Conservation (phyloP, 2,329 filamentous ascomycete species). For the Byssoonygena ceratinophila region DNA sequence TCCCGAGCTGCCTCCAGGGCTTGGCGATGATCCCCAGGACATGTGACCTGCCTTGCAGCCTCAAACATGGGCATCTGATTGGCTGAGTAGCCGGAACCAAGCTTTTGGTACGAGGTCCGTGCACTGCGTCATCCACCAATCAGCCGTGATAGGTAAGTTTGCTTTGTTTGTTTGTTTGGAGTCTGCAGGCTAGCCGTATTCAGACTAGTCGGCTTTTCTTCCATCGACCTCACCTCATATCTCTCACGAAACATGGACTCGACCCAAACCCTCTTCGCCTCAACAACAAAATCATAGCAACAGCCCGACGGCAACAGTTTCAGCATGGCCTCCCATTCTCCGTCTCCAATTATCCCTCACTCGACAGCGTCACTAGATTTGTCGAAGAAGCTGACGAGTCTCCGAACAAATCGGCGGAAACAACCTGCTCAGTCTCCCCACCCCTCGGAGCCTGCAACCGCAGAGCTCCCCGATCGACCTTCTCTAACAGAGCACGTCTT, state of each 20-base stretch:
- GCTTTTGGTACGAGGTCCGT: neutral
- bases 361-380: constrained; percentile 24
- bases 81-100: neutral
- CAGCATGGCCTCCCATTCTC: constrained; percentile 8
- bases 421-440: constrained; percentile 20
- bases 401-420: constrained; percentile 28
- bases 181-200: no score
- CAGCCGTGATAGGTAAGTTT: neutral
- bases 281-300: no score
- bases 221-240: neutral
- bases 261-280: no score
- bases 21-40: constrained; percentile 1
- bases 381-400: constrained; percentile 33
- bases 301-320: no score
- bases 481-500: constrained; percentile 52
- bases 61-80: neutral
- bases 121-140: neutral
- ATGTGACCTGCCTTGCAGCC: neutral
- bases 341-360: constrained; percentile 7
- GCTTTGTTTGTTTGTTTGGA: neutral
- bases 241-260: no score
- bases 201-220: no score
- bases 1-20: neutral
- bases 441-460: constrained; percentile 62
- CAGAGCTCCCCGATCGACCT: constrained; percentile 58